Percentiles rank a stretch among this genome's conserved stretches.
phyloP scores from a whole-genome alignment of 352 stramenopile genomes.

The Phytopythium boreale region DNA sequence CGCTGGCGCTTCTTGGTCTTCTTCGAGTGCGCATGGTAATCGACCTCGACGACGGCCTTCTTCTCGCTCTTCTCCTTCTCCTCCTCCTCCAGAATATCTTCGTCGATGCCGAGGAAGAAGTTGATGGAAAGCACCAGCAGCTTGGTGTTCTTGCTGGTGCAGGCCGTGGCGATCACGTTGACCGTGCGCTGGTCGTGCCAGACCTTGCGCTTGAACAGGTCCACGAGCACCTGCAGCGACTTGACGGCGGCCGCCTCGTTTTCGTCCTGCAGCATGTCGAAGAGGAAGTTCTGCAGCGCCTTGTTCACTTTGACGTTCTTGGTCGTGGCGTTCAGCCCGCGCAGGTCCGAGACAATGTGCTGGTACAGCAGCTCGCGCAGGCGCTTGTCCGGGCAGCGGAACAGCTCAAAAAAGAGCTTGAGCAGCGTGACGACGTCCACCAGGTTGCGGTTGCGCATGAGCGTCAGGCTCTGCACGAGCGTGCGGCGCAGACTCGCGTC shows the following conservation, averaged over 20 bases:
- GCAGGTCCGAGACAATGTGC: constrained; percentile 96
- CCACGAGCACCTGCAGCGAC: constrained; percentile 91
- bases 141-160: constrained; percentile 83
- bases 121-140: constrained; percentile 91
- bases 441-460: constrained; percentile 95
- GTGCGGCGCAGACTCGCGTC: constrained; percentile 91
- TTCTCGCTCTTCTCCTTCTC: constrained; percentile 90
- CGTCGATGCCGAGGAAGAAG: constrained; percentile 99
- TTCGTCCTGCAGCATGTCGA: constrained; percentile 92
- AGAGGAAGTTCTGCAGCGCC: constrained; percentile 94
- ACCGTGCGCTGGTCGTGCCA: constrained; percentile 97
- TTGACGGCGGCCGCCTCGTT: constrained; percentile 85
- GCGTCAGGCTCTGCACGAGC: constrained; percentile 94
- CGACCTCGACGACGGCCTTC: constrained; percentile 79
- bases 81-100: constrained; percentile 96
- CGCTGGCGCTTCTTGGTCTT: constrained; percentile 93
- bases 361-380: constrained; percentile 93
- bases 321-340: constrained; percentile 77
- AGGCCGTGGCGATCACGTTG: constrained; percentile 95
- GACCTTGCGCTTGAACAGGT: constrained; percentile 96
- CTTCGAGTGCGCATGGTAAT: constrained; percentile 95
- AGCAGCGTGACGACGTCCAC: constrained; percentile 91
- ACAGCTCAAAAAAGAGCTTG: constrained; percentile 97
- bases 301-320: constrained; percentile 97
- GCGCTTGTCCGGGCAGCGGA: constrained; percentile 95